These are phyloP conservation scores for Monilinia fructigena DNA, from an alignment of 2,329 filamentous ascomycete species.

Conservation along the genomic window DNA sequence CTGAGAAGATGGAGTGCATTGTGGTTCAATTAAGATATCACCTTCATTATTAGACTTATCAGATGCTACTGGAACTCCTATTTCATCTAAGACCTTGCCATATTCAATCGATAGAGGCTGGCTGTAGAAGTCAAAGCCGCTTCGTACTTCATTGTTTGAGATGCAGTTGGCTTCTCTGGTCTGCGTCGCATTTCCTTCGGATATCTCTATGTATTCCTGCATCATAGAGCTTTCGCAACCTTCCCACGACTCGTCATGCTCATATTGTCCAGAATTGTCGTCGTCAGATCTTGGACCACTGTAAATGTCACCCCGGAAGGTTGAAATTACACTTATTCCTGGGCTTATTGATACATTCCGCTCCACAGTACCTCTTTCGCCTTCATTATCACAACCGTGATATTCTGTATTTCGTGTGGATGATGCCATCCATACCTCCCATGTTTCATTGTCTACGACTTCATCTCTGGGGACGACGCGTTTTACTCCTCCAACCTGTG, in stretches of 20 bases:
- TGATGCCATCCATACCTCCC: constrained; percentile 36
- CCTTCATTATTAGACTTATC: neutral
- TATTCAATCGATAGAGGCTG: neutral
- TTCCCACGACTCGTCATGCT: neutral
- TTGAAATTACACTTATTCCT: constrained; percentile 29
- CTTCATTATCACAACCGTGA: neutral
- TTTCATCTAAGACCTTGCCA: neutral
- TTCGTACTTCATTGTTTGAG: neutral
- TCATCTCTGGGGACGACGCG: constrained; percentile 31
- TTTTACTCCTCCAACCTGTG: constrained; percentile 31
- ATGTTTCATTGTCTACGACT: constrained; percentile 34
- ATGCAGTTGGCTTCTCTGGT: neutral
- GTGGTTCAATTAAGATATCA: neutral
- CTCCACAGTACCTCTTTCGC: neutral
- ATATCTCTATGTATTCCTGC: neutral
- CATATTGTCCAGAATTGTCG: neutral
- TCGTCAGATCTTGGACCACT: neutral
- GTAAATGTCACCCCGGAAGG: neutral
- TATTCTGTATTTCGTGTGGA: neutral
- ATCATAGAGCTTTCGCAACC: neutral
- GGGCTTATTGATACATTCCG: constrained; percentile 30
- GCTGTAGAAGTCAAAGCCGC: neutral
- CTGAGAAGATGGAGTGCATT: neutral
- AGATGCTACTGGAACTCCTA: too few species aligned
- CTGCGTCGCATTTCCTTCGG: neutral